Percentiles rank a stretch among this genome's conserved stretches.
phyloP scores from a whole-genome alignment of 176 grass and related monocot genomes.

The Phragmites australis region DNA sequence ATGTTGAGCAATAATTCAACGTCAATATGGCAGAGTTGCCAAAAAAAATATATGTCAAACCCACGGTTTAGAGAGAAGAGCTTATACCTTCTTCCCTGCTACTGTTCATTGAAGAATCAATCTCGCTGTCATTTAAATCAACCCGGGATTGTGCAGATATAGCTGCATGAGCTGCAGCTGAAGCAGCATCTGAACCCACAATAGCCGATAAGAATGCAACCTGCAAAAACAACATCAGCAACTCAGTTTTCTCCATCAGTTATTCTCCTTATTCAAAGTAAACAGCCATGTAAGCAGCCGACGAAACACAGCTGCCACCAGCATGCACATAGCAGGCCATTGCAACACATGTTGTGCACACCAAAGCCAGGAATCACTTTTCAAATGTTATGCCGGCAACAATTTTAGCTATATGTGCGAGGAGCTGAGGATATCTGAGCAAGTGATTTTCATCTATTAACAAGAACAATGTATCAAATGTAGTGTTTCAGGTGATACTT shows the following conservation, averaged over 20 bases:
- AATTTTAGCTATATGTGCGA: not conserved
- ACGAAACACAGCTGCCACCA: constrained; percentile 15
- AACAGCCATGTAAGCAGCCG: not conserved
- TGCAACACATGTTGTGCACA: constrained; percentile 21
- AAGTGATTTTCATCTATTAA: constrained; percentile 15
- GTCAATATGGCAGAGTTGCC: constrained; percentile 14
- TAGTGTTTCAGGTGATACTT: constrained; percentile 6
- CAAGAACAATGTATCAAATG: constrained; percentile 2
- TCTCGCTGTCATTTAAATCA: constrained; percentile 41
- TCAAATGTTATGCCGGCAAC: constrained; percentile 6
- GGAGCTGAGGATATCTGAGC: not conserved
- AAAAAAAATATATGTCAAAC: not conserved
- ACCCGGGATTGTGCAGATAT: constrained; percentile 62
- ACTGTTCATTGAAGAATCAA: constrained; percentile 38
- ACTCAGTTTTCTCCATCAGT: constrained; percentile 17
- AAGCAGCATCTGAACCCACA: constrained; percentile 70
- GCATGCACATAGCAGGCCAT: not conserved
- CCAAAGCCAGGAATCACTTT: not conserved
- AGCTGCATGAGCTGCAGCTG: constrained; percentile 74
- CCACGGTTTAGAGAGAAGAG: constrained; percentile 11
- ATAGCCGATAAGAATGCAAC: constrained; percentile 88
- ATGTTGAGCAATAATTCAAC: constrained; percentile 17
- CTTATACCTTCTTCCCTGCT: constrained; percentile 63
- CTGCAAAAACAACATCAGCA: constrained; percentile 55
- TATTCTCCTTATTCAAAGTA: not conserved